Evolutionary conservation across 305 asterid genomes (phyloP).

Genomic region (Solanum hybrid): DNA sequence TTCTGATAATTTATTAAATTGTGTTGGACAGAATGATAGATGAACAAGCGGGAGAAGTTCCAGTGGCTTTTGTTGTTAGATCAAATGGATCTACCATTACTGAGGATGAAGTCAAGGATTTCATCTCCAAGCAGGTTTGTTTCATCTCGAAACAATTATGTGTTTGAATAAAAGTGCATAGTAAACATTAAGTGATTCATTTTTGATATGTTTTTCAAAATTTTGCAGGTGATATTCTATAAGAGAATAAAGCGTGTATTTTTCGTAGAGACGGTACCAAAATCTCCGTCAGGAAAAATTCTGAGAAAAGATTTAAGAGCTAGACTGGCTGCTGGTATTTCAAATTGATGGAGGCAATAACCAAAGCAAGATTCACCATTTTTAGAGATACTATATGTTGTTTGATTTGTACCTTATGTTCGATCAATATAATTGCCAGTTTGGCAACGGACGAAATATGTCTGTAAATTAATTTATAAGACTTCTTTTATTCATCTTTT

Average conservation of each 20-base stretch:
- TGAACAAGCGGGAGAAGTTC: constrained; percentile 79
- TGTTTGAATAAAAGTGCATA: background rate
- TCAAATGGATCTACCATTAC: constrained; percentile 40
- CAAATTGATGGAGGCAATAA: constrained; percentile 12
- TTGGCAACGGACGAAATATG: background rate
- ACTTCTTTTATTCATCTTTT: background rate
- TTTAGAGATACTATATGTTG: background rate
- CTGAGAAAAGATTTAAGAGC: constrained; percentile 86
- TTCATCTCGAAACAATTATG: background rate
- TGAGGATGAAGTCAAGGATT: constrained; percentile 70
- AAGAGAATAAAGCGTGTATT: constrained; percentile 71
- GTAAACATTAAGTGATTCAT: background rate
- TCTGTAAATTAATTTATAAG: background rate
- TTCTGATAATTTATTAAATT: background rate
- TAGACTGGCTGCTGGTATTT: constrained; percentile 36
- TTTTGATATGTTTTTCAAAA: background rate
- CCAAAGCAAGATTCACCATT: background rate
- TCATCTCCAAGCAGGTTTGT: constrained; percentile 54
- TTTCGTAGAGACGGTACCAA: constrained; percentile 65
- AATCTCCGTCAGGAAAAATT: constrained; percentile 85
- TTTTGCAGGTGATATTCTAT: constrained; percentile 64
- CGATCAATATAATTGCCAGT: background rate
- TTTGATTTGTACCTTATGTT: background rate
- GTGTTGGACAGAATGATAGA: constrained; percentile 48
- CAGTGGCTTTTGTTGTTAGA: constrained; percentile 77